These are phyloP conservation scores for Penicillium sp. DNA, from an alignment of 2,329 filamentous ascomycete species.

Conservation along the genomic window DNA sequence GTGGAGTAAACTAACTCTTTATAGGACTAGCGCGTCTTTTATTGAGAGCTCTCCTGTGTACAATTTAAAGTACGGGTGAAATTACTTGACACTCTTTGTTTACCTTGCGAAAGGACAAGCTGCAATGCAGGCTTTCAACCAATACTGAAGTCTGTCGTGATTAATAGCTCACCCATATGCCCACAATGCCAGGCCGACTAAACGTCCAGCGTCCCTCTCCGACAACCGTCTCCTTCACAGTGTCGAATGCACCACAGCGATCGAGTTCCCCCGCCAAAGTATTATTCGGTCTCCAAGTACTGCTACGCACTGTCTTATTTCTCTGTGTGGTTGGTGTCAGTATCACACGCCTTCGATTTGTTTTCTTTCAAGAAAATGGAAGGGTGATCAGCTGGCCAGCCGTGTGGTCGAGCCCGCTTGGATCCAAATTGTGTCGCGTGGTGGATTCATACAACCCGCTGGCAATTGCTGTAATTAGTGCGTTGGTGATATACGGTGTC, in stretches of 20 bases:
- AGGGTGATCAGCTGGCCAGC: slow-evolving; percentile 30
- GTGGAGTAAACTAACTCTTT: slow-evolving; percentile 4
- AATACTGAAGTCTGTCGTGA: not conserved
- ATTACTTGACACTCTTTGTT: not conserved
- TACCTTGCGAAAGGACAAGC: not conserved
- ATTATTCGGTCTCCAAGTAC: slow-evolving; percentile 45
- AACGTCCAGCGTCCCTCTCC: slow-evolving; percentile 62
- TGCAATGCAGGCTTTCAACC: slow-evolving; percentile 5
- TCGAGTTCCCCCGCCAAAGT: slow-evolving; percentile 48
- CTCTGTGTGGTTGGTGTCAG: slow-evolving; percentile 40
- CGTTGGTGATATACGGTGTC: slow-evolving; percentile 46
- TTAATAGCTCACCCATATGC: not conserved
- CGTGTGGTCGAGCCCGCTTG: slow-evolving; percentile 36
- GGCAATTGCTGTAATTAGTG: slow-evolving; percentile 41
- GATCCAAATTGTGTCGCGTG: slow-evolving; percentile 34
- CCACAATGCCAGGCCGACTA: slow-evolving; percentile 59
- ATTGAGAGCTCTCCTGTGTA: slow-evolving; percentile 15
- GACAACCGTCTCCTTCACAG: slow-evolving; percentile 88
- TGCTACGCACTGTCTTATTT: slow-evolving; percentile 48
- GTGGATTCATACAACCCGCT: slow-evolving; percentile 44
- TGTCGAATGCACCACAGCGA: slow-evolving; percentile 69
- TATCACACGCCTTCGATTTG: slow-evolving; percentile 34
- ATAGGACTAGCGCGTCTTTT: slow-evolving; percentile 12
- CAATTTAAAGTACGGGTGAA: not conserved
- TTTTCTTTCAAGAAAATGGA: slow-evolving; percentile 29